Conservation (phyloP, 352 stramenopile species). For the Phytophthora capsici region DNA sequence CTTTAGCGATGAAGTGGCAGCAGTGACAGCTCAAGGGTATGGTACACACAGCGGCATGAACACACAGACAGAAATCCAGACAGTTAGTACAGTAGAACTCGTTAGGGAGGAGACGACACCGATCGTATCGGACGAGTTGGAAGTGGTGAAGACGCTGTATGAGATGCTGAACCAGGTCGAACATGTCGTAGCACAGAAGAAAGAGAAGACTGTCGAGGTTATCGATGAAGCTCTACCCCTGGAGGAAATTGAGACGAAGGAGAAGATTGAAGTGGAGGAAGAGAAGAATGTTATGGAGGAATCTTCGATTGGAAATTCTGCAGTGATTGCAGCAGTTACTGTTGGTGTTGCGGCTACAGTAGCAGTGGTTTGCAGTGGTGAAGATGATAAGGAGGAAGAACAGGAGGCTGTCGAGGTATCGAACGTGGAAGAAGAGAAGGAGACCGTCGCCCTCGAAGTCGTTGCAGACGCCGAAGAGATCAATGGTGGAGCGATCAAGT, state of each 20-base stretch:
- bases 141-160: slow-evolving; percentile 23
- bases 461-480: not conserved
- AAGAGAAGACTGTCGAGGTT: not conserved
- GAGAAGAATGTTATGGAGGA: not conserved
- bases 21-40: slow-evolving; percentile 17
- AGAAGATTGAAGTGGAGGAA: not conserved
- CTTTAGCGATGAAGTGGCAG: slow-evolving; percentile 27
- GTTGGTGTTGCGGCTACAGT: slow-evolving; percentile 2
- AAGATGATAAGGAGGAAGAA: not conserved
- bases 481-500: not conserved
- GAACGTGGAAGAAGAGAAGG: not conserved
- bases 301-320: not conserved
- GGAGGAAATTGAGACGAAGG: not conserved
- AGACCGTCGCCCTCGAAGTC: too few relatives aligned
- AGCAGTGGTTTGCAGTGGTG: not conserved
- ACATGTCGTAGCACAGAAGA: slow-evolving; percentile 1
- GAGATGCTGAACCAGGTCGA: slow-evolving; percentile 15
- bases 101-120: slow-evolving; percentile 15
- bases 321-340: not conserved
- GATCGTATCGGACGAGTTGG: slow-evolving; percentile 22
- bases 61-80: slow-evolving; percentile 11
- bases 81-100: slow-evolving; percentile 10
- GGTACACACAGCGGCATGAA: slow-evolving; percentile 29
- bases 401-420: not conserved
- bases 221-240: not conserved